These are phyloP conservation scores for Stachybotrys elegans DNA, from an alignment of 2,329 filamentous ascomycete species.

Conservation along the genomic window DNA sequence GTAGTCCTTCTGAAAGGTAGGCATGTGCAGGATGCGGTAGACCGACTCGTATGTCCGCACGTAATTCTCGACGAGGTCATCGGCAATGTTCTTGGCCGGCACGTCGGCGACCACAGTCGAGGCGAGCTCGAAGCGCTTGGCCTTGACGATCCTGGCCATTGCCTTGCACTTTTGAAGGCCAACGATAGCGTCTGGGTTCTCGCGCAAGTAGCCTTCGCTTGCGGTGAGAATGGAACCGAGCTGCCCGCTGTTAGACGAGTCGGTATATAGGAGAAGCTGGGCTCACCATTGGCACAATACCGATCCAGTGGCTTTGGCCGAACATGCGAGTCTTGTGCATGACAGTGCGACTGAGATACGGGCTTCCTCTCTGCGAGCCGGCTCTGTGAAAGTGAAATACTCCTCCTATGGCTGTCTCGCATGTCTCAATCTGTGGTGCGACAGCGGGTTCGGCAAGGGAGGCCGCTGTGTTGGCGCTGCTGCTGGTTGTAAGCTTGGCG, in stretches of 20 bases:
- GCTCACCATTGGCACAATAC: slow-evolving; percentile 35
- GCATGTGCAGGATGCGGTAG: slow-evolving; percentile 52
- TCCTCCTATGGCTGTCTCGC: too few species aligned
- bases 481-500: not conserved
- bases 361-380: too few species aligned
- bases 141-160: slow-evolving; percentile 36
- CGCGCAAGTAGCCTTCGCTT: slow-evolving; percentile 19
- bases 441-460: slow-evolving; percentile 3
- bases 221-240: slow-evolving; percentile 21
- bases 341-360: slow-evolving; percentile 35
- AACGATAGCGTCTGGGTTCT: not conserved
- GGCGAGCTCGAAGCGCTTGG: slow-evolving; percentile 28
- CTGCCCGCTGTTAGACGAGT: slow-evolving; percentile 11
- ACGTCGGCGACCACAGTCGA: slow-evolving; percentile 13
- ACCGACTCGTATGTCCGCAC: slow-evolving; percentile 52
- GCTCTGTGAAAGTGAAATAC: too few species aligned
- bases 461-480: slow-evolving; percentile 11
- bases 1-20: slow-evolving; percentile 52
- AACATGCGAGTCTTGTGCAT: slow-evolving; percentile 50
- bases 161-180: slow-evolving; percentile 33
- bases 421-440: too few species aligned
- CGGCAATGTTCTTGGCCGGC: slow-evolving; percentile 28
- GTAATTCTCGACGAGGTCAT: slow-evolving; percentile 48
- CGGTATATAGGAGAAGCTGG: not conserved
- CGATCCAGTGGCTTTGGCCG: slow-evolving; percentile 48